These are phyloP conservation scores for Colletotrichum coccodes DNA, from an alignment of 2,329 filamentous ascomycete species.

Conservation along the genomic window DNA sequence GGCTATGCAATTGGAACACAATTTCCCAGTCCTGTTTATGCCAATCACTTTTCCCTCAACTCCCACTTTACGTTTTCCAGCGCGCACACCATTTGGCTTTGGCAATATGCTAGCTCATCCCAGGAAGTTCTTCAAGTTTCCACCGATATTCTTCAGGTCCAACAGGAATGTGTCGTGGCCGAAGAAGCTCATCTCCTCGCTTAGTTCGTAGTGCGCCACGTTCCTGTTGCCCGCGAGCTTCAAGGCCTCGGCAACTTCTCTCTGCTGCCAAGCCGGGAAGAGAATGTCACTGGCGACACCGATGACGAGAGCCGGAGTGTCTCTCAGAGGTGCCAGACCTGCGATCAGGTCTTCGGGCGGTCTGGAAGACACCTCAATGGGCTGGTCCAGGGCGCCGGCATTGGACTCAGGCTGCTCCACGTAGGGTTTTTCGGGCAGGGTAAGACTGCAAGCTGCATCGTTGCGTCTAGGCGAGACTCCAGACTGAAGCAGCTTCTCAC, in stretches of 20 bases:
- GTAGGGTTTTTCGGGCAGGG: conserved; percentile 85
- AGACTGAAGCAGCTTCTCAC: conserved; percentile 66
- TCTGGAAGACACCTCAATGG: conserved; percentile 48
- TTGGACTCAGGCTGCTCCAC: conserved; percentile 76
- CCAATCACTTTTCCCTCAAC: background rate
- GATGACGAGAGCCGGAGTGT: conserved; percentile 87
- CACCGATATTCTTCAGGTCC: conserved; percentile 91
- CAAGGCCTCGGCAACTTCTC: conserved; percentile 89
- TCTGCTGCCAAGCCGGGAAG: conserved; percentile 98
- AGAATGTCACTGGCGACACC: conserved; percentile 96
- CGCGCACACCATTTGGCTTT: background rate
- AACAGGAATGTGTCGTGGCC: conserved; percentile 97
- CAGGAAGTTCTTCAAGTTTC: conserved; percentile 83
- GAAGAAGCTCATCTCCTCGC: conserved; percentile 93
- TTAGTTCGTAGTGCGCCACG: conserved; percentile 90
- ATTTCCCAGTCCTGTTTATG: background rate
- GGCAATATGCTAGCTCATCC: conserved; percentile 50
- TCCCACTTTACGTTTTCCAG: background rate
- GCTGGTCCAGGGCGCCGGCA: conserved; percentile 45
- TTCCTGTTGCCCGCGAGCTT: conserved; percentile 79
- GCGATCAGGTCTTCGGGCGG: conserved; percentile 84
- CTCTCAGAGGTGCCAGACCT: conserved; percentile 76
- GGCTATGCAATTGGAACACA: background rate
- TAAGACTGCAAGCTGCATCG: conserved; percentile 77
- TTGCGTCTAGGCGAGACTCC: conserved; percentile 45